Evolutionary conservation across 176 grass and related monocot species (phyloP).

Genomic region (Cymbopogon citratus): DNA sequence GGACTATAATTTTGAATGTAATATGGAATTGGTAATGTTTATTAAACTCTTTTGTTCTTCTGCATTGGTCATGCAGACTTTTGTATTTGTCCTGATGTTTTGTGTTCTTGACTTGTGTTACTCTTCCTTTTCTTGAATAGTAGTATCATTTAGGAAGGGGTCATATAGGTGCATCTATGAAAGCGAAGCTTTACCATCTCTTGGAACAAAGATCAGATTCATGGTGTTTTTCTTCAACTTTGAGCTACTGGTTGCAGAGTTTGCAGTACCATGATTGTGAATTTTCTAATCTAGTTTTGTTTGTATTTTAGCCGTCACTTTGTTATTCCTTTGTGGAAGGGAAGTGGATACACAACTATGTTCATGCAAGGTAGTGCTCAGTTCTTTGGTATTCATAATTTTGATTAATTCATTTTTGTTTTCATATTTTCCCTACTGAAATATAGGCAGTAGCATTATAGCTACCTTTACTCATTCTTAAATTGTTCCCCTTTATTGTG

Average conservation of each 20-base stretch:
- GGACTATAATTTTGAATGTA: not conserved
- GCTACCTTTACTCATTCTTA: not conserved
- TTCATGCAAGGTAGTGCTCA: conserved; percentile 80
- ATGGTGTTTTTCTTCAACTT: conserved; percentile 53
- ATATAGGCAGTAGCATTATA: not conserved
- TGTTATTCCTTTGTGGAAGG: conserved; percentile 93
- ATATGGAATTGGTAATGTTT: not conserved
- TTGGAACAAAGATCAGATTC: conserved; percentile 75
- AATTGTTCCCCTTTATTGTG: not conserved
- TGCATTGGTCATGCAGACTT: not conserved
- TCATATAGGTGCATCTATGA: conserved; percentile 86
- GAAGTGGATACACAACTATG: conserved; percentile 88
- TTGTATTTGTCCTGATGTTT: not conserved
- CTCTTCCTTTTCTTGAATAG: conserved; percentile 24
- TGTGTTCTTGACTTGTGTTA: not conserved
- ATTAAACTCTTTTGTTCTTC: not conserved
- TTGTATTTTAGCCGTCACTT: conserved; percentile 62
- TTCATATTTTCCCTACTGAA: not conserved
- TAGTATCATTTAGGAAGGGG: conserved; percentile 98
- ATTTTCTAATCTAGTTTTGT: conserved; percentile 14
- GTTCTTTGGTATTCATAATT: conserved; percentile 17
- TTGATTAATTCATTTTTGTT: not conserved
- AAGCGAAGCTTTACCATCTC: conserved; percentile 72
- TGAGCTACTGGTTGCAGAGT: not conserved
- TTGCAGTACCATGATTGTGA: conserved; percentile 16